Percentiles rank a stretch among this genome's conserved stretches.
Conservation (phyloP, 164 flowering plant genomes). For the Vitis vinifera region ASM3070453v1 NC_081815.1:5772501-5773000, state of each 20-base stretch:
- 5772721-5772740: neutral
- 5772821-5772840: slow-evolving; percentile 87
- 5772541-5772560: slow-evolving; percentile 46
- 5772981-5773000: neutral
- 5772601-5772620: slow-evolving; percentile 98
- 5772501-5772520: neutral
- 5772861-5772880: slow-evolving; percentile 82
- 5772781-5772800: slow-evolving; percentile 95
- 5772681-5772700: slow-evolving; percentile 7
- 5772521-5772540: neutral
- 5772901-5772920: slow-evolving; percentile 98
- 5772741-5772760: slow-evolving; percentile 93
- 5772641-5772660: slow-evolving; percentile 41
- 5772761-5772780: slow-evolving; percentile 98
- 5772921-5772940: slow-evolving; percentile 51
- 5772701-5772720: neutral
- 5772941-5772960: neutral
- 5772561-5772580: slow-evolving; percentile 97
- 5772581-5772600: slow-evolving; percentile 99
- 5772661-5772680: neutral
- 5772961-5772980: neutral
- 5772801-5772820: slow-evolving; percentile 96
- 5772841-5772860: slow-evolving; percentile 60
- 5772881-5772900: slow-evolving; percentile 94
- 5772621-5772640: slow-evolving; percentile 97